These are phyloP conservation scores for Amanita rimosa DNA, from an alignment of 768 basidiomycete genomes.

Conservation along the genomic window DNA sequence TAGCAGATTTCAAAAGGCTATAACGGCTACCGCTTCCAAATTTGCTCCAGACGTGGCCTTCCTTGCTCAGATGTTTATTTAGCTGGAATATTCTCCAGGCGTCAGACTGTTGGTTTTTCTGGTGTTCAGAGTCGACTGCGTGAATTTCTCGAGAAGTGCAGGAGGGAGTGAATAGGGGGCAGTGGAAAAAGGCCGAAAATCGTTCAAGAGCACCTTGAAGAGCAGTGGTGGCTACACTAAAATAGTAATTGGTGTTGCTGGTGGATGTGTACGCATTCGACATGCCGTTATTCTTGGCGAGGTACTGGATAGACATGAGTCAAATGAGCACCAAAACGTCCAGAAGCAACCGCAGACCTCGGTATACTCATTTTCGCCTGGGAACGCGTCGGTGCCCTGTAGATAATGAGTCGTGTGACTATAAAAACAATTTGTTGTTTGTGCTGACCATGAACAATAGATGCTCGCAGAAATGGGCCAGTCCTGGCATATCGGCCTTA, in stretches of 20 bases:
- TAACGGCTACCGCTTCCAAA: constrained; percentile 84
- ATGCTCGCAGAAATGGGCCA: constrained; percentile 96
- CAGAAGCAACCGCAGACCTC: constrained; percentile 35
- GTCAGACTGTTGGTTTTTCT: constrained; percentile 89
- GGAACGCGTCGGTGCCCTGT: constrained; percentile 70
- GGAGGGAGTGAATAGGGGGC: constrained; percentile 79
- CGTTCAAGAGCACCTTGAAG: constrained; percentile 64
- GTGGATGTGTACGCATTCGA: constrained; percentile 94
- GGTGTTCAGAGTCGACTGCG: constrained; percentile 95
- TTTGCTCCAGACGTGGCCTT: constrained; percentile 79
- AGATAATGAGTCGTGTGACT: constrained; percentile 2
- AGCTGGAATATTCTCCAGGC: constrained; percentile 93
- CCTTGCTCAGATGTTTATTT: constrained; percentile 74
- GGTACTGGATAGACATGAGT: constrained; percentile 33
- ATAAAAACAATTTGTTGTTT: background rate
- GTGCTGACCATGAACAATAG: constrained; percentile 81
- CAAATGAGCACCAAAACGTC: constrained; percentile 1
- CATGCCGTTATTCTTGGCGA: constrained; percentile 69
- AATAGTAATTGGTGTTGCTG: constrained; percentile 85
- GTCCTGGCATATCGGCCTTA: constrained; percentile 81
- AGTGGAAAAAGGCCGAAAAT: constrained; percentile 83
- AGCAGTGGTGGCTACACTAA: constrained; percentile 54
- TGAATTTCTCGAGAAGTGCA: constrained; percentile 87
- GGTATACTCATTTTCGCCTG: constrained; percentile 90
- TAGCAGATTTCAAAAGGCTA: constrained; percentile 56